These are phyloP conservation scores for Cladosporium sp. DNA, from an alignment of 2,329 filamentous ascomycete species.

Conservation along the genomic window DNA sequence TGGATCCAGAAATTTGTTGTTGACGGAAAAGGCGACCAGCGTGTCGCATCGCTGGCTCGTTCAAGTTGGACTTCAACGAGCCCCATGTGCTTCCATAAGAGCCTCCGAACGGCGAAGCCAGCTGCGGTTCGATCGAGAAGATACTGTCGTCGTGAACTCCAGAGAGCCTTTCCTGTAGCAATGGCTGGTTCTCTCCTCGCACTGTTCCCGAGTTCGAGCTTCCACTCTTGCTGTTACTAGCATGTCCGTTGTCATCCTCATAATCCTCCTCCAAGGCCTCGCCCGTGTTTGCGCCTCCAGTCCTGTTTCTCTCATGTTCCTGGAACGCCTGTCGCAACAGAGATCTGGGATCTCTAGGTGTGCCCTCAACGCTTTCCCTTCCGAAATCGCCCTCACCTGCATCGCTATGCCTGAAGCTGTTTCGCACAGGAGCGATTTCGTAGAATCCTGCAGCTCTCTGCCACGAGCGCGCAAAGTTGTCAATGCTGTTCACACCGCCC, in stretches of 20 bases:
- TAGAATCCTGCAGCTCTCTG: conserved; percentile 85
- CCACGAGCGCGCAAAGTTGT: conserved; percentile 91
- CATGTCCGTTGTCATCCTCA: conserved; percentile 23
- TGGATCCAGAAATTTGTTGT: conserved; percentile 45
- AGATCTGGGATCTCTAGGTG: conserved; percentile 43
- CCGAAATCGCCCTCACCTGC: conserved; percentile 48
- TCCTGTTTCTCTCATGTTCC: conserved; percentile 26
- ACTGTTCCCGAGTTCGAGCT: conserved; percentile 9
- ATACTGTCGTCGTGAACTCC: conserved; percentile 43
- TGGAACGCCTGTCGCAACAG: conserved; percentile 45
- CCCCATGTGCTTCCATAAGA: conserved; percentile 68
- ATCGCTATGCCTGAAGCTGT: conserved; percentile 62
- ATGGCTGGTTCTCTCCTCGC: conserved; percentile 23
- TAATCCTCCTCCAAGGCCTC: conserved; percentile 30
- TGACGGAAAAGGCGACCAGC: conserved; percentile 53
- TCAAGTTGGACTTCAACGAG: conserved; percentile 57
- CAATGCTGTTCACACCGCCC: conserved; percentile 89
- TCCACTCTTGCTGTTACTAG: background rate
- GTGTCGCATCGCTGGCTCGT: conserved; percentile 57
- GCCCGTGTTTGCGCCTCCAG: conserved; percentile 27
- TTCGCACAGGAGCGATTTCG: conserved; percentile 79
- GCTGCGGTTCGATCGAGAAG: conserved; percentile 52
- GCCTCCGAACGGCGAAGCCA: conserved; percentile 68
- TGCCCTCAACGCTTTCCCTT: conserved; percentile 35
- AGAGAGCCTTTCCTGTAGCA: conserved; percentile 31